Evolutionary conservation across 2,329 filamentous ascomycete species (phyloP).

Genomic region (Epichloe uncinata): DNA sequence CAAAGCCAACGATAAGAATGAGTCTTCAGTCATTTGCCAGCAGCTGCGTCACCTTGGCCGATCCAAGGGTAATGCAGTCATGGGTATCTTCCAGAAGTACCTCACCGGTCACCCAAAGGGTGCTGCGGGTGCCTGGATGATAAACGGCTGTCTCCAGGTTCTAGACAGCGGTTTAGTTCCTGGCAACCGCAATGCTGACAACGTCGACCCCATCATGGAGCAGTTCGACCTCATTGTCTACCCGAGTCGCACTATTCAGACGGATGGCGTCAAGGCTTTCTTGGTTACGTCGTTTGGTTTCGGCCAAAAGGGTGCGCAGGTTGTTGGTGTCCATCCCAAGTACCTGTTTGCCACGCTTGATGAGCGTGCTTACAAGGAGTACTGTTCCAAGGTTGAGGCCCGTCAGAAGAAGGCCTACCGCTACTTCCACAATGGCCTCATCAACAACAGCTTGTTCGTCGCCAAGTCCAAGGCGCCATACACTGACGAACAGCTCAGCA

Average conservation of each 20-base stretch:
- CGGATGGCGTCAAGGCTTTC: conserved; percentile 96
- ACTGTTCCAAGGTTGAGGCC: conserved; percentile 78
- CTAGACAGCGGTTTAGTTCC: conserved; percentile 89
- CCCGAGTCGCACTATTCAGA: conserved; percentile 89
- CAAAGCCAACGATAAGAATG: conserved; percentile 98
- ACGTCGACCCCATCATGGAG: conserved; percentile 92
- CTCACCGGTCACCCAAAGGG: conserved; percentile 98
- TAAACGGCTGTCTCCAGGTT: conserved; percentile 95
- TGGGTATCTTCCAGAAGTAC: conserved; percentile 99
- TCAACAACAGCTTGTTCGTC: conserved; percentile 96
- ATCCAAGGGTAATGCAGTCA: conserved; percentile 87
- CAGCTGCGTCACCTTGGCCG: conserved; percentile 91
- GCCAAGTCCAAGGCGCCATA: conserved; percentile 90
- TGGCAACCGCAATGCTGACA: conserved; percentile 96
- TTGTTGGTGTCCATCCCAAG: conserved; percentile 90
- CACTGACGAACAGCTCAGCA: conserved; percentile 70
- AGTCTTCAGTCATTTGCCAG: conserved; percentile 92
- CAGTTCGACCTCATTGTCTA: conserved; percentile 97
- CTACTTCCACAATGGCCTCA: conserved; percentile 95
- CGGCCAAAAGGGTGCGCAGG: conserved; percentile 96
- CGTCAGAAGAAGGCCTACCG: conserved; percentile 98
- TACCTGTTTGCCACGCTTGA: conserved; percentile 95
- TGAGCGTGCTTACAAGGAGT: conserved; percentile 64
- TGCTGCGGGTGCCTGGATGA: conserved; percentile 98
- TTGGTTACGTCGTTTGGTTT: conserved; percentile 98